phyloP scores from a whole-genome alignment of 768 basidiomycete genomes.

The Lactarius sanguifluus region DNA sequence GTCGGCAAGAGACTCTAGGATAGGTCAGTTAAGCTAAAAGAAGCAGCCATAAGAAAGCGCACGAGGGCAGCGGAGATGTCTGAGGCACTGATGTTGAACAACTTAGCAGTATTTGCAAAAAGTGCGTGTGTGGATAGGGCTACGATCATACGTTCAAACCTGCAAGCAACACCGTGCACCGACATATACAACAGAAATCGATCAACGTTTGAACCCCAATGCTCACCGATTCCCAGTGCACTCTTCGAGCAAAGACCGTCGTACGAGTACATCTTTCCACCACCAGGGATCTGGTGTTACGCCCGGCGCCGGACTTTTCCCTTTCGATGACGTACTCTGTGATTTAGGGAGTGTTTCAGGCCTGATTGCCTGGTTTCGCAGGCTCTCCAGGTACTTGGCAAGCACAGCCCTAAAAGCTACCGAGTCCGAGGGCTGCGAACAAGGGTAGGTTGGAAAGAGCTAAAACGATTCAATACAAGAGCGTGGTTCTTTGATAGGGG shows the following conservation, averaged over 20 bases:
- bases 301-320: constrained; percentile 20
- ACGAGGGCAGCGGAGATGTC: constrained; percentile 16
- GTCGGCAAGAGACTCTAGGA: constrained; percentile 33
- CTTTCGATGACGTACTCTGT: constrained; percentile 28
- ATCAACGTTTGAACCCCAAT: constrained; percentile 3
- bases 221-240: constrained; percentile 51
- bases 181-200: constrained; percentile 14
- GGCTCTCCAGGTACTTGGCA: constrained; percentile 49
- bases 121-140: constrained; percentile 54
- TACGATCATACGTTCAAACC: constrained; percentile 52
- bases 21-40: constrained; percentile 21
- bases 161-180: constrained; percentile 31
- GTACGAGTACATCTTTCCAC: constrained; percentile 59
- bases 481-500: constrained; percentile 21
- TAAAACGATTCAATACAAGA: constrained; percentile 30
- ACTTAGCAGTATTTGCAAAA: constrained; percentile 36
- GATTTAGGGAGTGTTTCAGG: constrained; percentile 31
- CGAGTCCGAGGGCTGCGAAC: constrained; percentile 51
- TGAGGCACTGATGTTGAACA: constrained; percentile 22
- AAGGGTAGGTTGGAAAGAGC: constrained; percentile 54
- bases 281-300: constrained; percentile 40
- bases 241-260: constrained; percentile 56
- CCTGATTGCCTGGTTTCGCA: constrained; percentile 44
- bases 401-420: constrained; percentile 52
- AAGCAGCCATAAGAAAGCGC: constrained; percentile 2